These are phyloP conservation scores for Fusarium coicis DNA, from an alignment of 2,329 filamentous ascomycete species.

Conservation along the genomic window DNA sequence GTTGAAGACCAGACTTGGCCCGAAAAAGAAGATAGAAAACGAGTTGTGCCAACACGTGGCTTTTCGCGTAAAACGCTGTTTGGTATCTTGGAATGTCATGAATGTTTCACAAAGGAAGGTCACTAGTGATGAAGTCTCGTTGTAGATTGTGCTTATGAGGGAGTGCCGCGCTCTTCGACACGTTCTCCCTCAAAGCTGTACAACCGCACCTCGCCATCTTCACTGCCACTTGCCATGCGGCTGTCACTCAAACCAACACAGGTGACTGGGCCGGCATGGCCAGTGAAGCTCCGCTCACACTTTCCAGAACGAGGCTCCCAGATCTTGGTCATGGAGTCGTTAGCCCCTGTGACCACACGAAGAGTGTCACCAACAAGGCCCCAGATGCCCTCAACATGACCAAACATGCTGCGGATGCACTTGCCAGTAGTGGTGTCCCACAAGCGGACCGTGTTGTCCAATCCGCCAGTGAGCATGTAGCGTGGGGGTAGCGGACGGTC, in stretches of 20 bases:
- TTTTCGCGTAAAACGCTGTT: neutral
- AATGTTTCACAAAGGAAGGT: neutral
- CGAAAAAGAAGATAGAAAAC: conserved; percentile 1
- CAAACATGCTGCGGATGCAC: conserved; percentile 93
- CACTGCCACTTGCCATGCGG: conserved; percentile 88
- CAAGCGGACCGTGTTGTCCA: conserved; percentile 90
- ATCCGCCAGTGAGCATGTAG: conserved; percentile 92
- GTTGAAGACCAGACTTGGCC: neutral
- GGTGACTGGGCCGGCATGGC: conserved; percentile 90
- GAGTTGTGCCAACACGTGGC: neutral
- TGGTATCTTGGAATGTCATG: conserved; percentile 11
- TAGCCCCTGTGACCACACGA: conserved; percentile 86
- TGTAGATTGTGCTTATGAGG: conserved; percentile 51
- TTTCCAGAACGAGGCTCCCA: conserved; percentile 94
- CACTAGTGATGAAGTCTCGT: neutral
- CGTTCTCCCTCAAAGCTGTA: conserved; percentile 75
- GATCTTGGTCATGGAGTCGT: conserved; percentile 92
- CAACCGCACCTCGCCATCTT: conserved; percentile 90
- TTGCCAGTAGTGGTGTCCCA: conserved; percentile 88
- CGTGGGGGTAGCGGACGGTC: conserved; percentile 79
- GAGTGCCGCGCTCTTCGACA: conserved; percentile 62
- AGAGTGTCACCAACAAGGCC: conserved; percentile 88
- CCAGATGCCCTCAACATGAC: conserved; percentile 97
- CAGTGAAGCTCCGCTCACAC: conserved; percentile 91
- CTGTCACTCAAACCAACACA: conserved; percentile 93